Evolutionary conservation across 306 rosid species (phyloP).

Genomic region (Bauhinia variegata): DNA sequence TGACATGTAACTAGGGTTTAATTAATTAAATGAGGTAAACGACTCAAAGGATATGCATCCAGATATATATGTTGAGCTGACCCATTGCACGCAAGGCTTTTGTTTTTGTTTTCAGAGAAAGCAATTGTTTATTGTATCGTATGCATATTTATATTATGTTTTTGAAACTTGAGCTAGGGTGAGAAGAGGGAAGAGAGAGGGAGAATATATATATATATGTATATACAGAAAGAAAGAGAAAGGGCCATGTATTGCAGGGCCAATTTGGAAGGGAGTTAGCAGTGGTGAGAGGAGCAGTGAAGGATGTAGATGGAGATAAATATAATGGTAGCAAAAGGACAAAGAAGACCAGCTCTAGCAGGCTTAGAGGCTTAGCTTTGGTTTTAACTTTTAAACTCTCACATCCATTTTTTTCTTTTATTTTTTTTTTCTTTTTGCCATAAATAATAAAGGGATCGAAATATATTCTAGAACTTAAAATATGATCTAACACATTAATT

Average conservation of each 20-base stretch:
- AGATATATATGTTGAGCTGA: neutral
- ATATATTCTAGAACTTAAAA: too few species aligned
- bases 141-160: neutral
- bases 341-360: slow-evolving; percentile 52
- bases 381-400: slow-evolving; percentile 19
- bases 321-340: slow-evolving; percentile 44
- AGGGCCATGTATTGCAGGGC: slow-evolving; percentile 30
- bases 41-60: neutral
- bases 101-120: neutral
- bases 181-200: too few species aligned
- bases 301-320: slow-evolving; percentile 31
- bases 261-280: slow-evolving; percentile 36
- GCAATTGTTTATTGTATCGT: slow-evolving; percentile 26
- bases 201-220: too few species aligned
- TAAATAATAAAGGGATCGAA: too few species aligned
- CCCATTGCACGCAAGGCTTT: slow-evolving; percentile 10
- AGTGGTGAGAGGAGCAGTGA: slow-evolving; percentile 33
- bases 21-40: too few species aligned
- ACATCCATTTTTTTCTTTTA: too few species aligned
- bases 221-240: neutral
- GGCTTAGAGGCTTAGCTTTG: slow-evolving; percentile 48
- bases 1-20: too few species aligned
- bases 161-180: too few species aligned
- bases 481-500: too few species aligned
- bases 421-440: too few species aligned